These are phyloP conservation scores for Fusarium keratoplasticum DNA, from an alignment of 2,329 filamentous ascomycete species.

Conservation along the genomic window DNA sequence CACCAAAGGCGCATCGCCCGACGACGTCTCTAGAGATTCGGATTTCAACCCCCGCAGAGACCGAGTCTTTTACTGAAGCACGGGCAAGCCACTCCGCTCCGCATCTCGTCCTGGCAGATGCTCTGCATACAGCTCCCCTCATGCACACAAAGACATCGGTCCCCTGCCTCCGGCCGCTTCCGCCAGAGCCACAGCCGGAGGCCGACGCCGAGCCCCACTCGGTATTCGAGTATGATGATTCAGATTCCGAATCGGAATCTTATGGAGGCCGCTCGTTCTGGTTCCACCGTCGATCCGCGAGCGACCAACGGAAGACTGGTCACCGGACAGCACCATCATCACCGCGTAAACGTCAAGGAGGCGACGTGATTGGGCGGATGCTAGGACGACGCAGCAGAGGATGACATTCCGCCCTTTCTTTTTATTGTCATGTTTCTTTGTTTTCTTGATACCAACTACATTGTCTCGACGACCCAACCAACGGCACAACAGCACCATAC, in stretches of 20 bases:
- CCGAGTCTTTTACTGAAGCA: slow-evolving; percentile 31
- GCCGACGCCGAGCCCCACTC: slow-evolving; percentile 49
- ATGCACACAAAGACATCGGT: slow-evolving; percentile 46
- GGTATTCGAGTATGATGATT: slow-evolving; percentile 63
- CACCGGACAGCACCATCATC: slow-evolving; percentile 41
- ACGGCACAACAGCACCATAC: slow-evolving; percentile 7
- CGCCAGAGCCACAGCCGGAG: slow-evolving; percentile 39
- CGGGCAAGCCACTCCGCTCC: slow-evolving; percentile 40
- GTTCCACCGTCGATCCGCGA: slow-evolving; percentile 55
- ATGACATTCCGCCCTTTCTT: slow-evolving; percentile 6
- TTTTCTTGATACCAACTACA: slow-evolving; percentile 38
- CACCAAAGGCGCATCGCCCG: slow-evolving; percentile 27
- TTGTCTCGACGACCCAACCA: slow-evolving; percentile 38
- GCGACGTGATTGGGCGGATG: slow-evolving; percentile 53
- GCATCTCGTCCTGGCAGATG: slow-evolving; percentile 31
- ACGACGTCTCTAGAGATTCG: slow-evolving; percentile 29
- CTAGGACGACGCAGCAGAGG: slow-evolving; percentile 49
- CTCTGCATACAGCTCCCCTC: slow-evolving; percentile 28
- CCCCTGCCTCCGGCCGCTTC: slow-evolving; percentile 39
- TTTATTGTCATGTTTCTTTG: slow-evolving; percentile 3
- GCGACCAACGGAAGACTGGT: slow-evolving; percentile 42
- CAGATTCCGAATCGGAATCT: slow-evolving; percentile 52
- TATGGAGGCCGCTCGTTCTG: slow-evolving; percentile 53
- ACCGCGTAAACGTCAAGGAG: slow-evolving; percentile 46
- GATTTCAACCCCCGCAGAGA: slow-evolving; percentile 16